Percentiles rank a stretch among this genome's conserved stretches.
phyloP scores from a whole-genome alignment of 345 rosid species.

The Noccaea caerulescens region DNA sequence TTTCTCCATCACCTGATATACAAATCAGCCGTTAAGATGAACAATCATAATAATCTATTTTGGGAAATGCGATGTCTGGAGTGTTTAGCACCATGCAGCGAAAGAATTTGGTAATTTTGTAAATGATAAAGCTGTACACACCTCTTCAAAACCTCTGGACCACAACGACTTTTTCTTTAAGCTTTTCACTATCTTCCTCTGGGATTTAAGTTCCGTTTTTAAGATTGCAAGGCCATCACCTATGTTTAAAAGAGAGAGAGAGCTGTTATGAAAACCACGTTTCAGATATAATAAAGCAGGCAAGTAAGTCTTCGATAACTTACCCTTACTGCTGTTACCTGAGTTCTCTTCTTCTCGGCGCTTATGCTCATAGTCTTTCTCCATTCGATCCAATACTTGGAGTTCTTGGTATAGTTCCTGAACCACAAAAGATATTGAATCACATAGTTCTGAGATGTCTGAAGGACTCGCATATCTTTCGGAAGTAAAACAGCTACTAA shows the following conservation, averaged over 20 bases:
- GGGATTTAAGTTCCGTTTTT: constrained; percentile 77
- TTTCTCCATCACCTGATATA: constrained; percentile 83
- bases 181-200: constrained; percentile 71
- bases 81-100: constrained; percentile 7
- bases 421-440: constrained; percentile 14
- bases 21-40: constrained; percentile 21
- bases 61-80: constrained; percentile 1
- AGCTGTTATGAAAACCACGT: constrained; percentile 13
- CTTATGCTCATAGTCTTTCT: constrained; percentile 79
- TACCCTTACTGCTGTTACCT: constrained; percentile 59
- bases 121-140: constrained; percentile 36
- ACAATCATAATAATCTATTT: constrained; percentile 10
- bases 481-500: constrained; percentile 13
- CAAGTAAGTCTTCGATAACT: constrained; percentile 4
- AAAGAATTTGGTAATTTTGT: constrained; percentile 5
- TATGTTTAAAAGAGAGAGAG: constrained; percentile 32
- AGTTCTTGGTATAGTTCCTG: constrained; percentile 84
- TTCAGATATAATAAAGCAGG: constrained; percentile 19
- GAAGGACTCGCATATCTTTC: constrained; percentile 18
- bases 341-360: constrained; percentile 69
- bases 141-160: constrained; percentile 93
- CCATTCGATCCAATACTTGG: constrained; percentile 77
- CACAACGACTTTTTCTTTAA: constrained; percentile 87
- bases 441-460: constrained; percentile 11
- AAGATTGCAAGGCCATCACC: constrained; percentile 64